Evolutionary conservation across 2,329 filamentous ascomycete genomes (phyloP).

Genomic region (Pestalotiopsis fici): DNA sequence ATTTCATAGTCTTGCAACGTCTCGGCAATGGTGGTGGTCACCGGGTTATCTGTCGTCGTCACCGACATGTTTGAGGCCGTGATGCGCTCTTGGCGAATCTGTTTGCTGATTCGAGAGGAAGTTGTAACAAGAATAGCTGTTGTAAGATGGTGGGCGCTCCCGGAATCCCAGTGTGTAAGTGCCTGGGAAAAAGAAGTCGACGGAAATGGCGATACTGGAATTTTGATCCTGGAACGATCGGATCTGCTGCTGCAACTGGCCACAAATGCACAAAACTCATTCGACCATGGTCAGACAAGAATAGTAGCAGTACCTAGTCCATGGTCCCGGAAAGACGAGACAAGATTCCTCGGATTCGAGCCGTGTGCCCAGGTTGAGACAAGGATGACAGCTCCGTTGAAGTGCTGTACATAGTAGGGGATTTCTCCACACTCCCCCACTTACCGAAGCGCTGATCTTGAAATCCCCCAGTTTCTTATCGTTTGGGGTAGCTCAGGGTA

Average conservation of each 20-base stretch:
- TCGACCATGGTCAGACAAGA: not conserved
- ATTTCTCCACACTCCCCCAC: constrained; percentile 4
- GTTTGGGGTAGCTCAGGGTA: not conserved
- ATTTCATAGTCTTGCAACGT: constrained; percentile 30
- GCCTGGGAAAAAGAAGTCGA: not conserved
- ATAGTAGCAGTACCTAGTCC: not conserved
- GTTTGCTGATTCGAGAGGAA: not conserved
- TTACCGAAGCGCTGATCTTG: constrained; percentile 3
- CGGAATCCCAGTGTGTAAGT: not conserved
- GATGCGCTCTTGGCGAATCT: not conserved
- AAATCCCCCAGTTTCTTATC: not conserved
- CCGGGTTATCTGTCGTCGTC: constrained; percentile 22
- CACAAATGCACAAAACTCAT: not conserved
- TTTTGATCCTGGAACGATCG: not conserved
- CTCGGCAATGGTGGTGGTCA: constrained; percentile 17
- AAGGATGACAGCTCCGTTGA: constrained; percentile 1
- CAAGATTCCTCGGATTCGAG: not conserved
- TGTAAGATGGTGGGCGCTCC: not conserved
- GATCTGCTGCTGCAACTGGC: not conserved
- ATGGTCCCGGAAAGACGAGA: not conserved
- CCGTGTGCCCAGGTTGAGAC: not conserved
- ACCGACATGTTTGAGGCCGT: constrained; percentile 18
- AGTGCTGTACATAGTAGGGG: not conserved
- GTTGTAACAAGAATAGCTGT: not conserved
- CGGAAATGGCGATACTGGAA: not conserved